Evolutionary conservation across 257 asterid species (phyloP).

Genomic region (Solanum chaucha): DNA sequence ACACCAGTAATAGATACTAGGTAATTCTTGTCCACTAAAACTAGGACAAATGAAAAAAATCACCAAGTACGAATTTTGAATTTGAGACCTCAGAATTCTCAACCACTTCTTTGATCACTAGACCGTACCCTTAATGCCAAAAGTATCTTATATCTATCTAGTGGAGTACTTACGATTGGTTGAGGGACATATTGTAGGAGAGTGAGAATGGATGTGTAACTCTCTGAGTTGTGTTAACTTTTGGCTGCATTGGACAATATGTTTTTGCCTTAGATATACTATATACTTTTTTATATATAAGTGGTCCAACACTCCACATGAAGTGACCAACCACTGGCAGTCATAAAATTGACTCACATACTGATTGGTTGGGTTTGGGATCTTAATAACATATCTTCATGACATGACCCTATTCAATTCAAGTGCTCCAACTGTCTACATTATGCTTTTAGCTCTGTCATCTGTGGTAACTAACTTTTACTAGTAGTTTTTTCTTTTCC

Average conservation of each 20-base stretch:
- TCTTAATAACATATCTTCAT: neutral
- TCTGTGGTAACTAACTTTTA: neutral
- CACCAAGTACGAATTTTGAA: neutral
- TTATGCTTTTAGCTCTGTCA: neutral
- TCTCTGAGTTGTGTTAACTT: neutral
- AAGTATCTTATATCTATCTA: no score
- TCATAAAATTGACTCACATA: neutral
- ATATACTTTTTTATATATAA: neutral
- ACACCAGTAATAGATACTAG: no score
- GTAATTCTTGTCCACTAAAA: neutral
- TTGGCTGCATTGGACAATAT: neutral
- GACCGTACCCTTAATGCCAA: no score
- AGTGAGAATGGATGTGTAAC: neutral
- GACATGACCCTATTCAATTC: neutral
- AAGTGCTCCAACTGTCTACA: neutral
- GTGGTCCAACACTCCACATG: neutral
- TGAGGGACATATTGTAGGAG: neutral
- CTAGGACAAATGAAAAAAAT: no score
- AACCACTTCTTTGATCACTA: no score
- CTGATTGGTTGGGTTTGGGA: neutral
- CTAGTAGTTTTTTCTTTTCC: neutral
- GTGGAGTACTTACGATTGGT: neutral
- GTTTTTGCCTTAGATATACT: neutral
- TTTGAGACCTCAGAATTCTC: no score
- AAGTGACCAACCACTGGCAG: neutral